Evolutionary conservation across 345 rosid species (phyloP).

Genomic region (Adansonia digitata): DNA sequence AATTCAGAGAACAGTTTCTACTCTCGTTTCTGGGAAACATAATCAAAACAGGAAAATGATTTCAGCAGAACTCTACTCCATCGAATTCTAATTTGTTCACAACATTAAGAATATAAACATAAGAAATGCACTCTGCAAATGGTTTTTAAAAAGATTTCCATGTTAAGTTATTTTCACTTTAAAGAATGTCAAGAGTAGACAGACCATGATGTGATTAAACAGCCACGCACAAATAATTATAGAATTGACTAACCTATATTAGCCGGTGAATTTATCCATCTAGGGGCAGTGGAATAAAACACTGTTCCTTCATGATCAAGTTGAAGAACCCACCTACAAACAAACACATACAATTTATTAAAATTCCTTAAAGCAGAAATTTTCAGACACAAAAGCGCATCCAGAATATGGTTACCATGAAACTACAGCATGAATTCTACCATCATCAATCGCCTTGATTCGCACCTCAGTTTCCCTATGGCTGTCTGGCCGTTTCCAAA

Average conservation of each 20-base stretch:
- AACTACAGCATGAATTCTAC: conserved; percentile 73
- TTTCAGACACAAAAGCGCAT: not conserved
- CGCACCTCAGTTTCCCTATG: conserved; percentile 45
- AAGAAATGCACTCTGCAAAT: not conserved
- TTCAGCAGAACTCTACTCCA: not conserved
- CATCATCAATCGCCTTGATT: conserved; percentile 51
- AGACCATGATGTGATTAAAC: not conserved
- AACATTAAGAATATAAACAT: not conserved
- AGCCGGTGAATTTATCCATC: conserved; percentile 56
- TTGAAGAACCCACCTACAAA: conserved; percentile 88
- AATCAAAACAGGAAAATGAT: not conserved
- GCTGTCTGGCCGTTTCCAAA: conserved; percentile 85
- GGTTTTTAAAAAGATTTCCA: conserved; percentile 1
- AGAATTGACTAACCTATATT: conserved; percentile 36
- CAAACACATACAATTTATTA: not conserved
- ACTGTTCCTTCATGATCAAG: conserved; percentile 80
- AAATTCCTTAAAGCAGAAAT: not conserved
- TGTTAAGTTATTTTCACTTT: conserved; percentile 6
- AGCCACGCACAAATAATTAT: not conserved
- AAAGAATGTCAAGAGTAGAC: not conserved
- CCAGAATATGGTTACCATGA: conserved; percentile 55
- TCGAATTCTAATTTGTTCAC: not conserved
- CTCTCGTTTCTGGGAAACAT: not conserved
- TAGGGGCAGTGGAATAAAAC: conserved; percentile 86
- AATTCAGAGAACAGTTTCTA: not conserved